phyloP scores from a whole-genome alignment of 495 filamentous ascomycete species.

The Neurospora sp. region DNA sequence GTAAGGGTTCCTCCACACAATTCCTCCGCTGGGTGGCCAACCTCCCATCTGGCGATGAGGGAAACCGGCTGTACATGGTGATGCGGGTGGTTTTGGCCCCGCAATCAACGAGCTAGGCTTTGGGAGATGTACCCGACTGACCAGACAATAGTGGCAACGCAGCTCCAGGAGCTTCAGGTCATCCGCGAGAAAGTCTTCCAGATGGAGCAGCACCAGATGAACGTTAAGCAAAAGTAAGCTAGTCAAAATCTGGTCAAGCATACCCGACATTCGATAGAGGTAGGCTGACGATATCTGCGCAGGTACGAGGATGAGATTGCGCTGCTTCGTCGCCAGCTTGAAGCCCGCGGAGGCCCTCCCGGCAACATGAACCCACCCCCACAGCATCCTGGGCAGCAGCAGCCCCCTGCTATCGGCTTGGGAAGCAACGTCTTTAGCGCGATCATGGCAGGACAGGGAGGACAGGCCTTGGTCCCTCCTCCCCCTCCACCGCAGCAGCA shows the following conservation, averaged over 20 bases:
- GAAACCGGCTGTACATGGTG: neutral
- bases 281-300: slow-evolving; percentile 4
- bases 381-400: slow-evolving; percentile 66
- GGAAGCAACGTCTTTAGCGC: slow-evolving; percentile 88
- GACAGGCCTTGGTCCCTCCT: slow-evolving; percentile 77
- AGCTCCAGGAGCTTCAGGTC: slow-evolving; percentile 87
- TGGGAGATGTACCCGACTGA: neutral
- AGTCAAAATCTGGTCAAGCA: neutral
- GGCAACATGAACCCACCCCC: slow-evolving; percentile 52
- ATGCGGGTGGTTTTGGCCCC: neutral
- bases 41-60: neutral
- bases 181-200: slow-evolving; percentile 84
- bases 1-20: slow-evolving; percentile 46
- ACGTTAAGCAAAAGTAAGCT: slow-evolving; percentile 81
- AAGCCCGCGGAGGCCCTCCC: slow-evolving; percentile 60
- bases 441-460: slow-evolving; percentile 86
- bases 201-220: slow-evolving; percentile 76
- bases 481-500: slow-evolving; percentile 59
- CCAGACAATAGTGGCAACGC: slow-evolving; percentile 55
- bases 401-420: slow-evolving; percentile 67
- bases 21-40: neutral
- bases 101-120: neutral
- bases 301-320: slow-evolving; percentile 92
- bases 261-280: no score
- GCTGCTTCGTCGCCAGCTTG: slow-evolving; percentile 78